Evolutionary conservation across 345 rosid species (phyloP).

Genomic region (Xanthoceras sorbifolium): DNA sequence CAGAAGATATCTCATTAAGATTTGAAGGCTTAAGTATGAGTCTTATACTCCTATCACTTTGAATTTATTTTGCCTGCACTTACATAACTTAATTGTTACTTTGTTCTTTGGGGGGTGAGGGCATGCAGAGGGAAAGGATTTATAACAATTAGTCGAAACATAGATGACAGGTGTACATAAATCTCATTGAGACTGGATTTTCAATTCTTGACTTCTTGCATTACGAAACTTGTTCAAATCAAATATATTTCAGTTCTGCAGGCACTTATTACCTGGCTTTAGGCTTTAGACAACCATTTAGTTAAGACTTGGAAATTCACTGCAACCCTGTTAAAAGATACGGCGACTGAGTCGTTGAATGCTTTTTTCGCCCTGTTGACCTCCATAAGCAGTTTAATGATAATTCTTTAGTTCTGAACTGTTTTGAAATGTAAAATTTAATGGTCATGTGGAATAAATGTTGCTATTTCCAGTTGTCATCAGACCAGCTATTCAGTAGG

Average conservation of each 20-base stretch:
- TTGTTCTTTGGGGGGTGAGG: background rate
- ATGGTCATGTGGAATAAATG: background rate
- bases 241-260: background rate
- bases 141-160: background rate
- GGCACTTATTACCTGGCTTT: background rate
- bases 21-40: background rate
- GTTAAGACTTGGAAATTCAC: background rate
- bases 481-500: background rate
- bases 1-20: background rate
- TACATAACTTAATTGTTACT: background rate
- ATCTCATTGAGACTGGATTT: background rate
- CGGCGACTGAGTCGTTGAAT: background rate
- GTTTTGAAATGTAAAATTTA: background rate
- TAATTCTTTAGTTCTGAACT: background rate
- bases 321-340: constrained; percentile 2
- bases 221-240: background rate
- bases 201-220: background rate
- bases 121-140: background rate
- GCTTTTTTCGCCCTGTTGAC: background rate
- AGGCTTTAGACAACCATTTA: background rate
- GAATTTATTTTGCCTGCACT: background rate
- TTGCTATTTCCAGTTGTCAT: constrained; percentile 5
- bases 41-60: background rate
- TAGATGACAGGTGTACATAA: background rate
- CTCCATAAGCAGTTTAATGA: background rate